A percentile compares a stretch with the other conserved stretches of the same genome.
Evolutionary conservation across 768 basidiomycete species (phyloP).

Genomic region (Russula brevipes): DNA sequence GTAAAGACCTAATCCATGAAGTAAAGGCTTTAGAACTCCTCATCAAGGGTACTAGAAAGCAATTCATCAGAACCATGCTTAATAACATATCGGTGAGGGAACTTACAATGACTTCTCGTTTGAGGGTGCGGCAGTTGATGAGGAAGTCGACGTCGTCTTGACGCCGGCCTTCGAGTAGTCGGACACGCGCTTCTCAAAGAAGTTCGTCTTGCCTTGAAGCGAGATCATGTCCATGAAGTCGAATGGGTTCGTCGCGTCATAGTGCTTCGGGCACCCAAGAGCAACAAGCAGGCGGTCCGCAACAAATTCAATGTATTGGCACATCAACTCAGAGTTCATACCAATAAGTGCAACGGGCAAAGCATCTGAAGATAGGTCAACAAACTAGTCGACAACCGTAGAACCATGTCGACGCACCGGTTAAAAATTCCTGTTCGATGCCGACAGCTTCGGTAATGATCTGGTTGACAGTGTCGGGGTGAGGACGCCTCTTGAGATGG

Average conservation of each 20-base stretch:
- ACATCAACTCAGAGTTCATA: slow-evolving; percentile 89
- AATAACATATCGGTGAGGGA: not conserved
- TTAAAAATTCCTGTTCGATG: slow-evolving; percentile 85
- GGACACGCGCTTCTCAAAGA: slow-evolving; percentile 93
- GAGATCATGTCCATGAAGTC: slow-evolving; percentile 97
- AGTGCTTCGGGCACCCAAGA: slow-evolving; percentile 77
- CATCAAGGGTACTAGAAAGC: slow-evolving; percentile 18
- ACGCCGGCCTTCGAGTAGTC: slow-evolving; percentile 71
- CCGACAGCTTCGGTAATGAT: slow-evolving; percentile 81
- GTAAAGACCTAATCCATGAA: not conserved
- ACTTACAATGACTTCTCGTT: slow-evolving; percentile 39
- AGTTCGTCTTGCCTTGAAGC: slow-evolving; percentile 93
- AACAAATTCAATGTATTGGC: slow-evolving; percentile 87
- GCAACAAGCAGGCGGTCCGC: slow-evolving; percentile 83
- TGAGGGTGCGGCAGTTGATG: slow-evolving; percentile 1
- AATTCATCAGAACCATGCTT: not conserved
- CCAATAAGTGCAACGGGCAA: slow-evolving; percentile 83
- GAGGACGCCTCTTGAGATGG: slow-evolving; percentile 74
- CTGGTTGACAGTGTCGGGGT: slow-evolving; percentile 62
- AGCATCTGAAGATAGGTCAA: slow-evolving; percentile 50
- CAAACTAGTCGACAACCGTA: not conserved
- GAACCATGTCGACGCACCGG: slow-evolving; percentile 43
- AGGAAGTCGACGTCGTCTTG: slow-evolving; percentile 16
- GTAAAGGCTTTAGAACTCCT: slow-evolving; percentile 10
- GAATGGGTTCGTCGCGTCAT: slow-evolving; percentile 74